Conservation (phyloP, 2,329 filamentous ascomycete genomes). For the Penicillium verrucosum region DNA sequence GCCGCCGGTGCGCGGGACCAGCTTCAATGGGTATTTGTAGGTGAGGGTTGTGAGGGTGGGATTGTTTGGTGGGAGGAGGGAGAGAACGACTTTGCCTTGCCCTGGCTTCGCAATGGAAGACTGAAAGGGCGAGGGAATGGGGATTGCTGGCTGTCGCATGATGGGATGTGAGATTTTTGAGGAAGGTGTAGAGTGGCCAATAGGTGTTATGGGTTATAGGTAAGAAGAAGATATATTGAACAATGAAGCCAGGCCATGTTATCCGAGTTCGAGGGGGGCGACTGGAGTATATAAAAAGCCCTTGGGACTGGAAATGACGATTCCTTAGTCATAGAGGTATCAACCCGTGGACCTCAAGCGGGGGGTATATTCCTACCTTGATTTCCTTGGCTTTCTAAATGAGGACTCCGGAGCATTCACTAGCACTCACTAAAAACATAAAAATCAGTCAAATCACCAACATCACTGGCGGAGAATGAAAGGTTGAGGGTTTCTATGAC, state of each 20-base stretch:
- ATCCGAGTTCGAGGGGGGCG: constrained; percentile 8
- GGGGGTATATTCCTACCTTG: constrained; percentile 11
- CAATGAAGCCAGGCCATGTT: background rate
- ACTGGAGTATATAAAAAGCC: background rate
- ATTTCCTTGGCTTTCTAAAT: constrained; percentile 3
- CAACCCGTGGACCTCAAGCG: constrained; percentile 3
- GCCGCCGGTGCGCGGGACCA: constrained; percentile 74
- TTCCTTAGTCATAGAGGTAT: constrained; percentile 14
- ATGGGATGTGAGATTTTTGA: constrained; percentile 4
- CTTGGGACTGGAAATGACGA: background rate
- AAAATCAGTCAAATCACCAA: too few species aligned
- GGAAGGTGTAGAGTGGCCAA: background rate
- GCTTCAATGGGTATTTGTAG: constrained; percentile 92
- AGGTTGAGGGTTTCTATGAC: constrained; percentile 7
- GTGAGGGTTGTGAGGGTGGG: constrained; percentile 71
- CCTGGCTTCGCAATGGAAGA: constrained; percentile 71
- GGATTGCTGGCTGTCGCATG: constrained; percentile 30
- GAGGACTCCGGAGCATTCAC: background rate
- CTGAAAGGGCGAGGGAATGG: constrained; percentile 67
- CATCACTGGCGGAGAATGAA: background rate
- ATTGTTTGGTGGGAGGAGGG: constrained; percentile 65
- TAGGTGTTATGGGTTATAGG: background rate
- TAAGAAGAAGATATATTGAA: background rate
- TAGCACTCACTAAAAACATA: too few species aligned
- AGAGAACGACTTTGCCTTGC: constrained; percentile 71